phyloP scores from a whole-genome alignment of 2,329 filamentous ascomycete species.

The Neopestalotiopsis rosae region DNA sequence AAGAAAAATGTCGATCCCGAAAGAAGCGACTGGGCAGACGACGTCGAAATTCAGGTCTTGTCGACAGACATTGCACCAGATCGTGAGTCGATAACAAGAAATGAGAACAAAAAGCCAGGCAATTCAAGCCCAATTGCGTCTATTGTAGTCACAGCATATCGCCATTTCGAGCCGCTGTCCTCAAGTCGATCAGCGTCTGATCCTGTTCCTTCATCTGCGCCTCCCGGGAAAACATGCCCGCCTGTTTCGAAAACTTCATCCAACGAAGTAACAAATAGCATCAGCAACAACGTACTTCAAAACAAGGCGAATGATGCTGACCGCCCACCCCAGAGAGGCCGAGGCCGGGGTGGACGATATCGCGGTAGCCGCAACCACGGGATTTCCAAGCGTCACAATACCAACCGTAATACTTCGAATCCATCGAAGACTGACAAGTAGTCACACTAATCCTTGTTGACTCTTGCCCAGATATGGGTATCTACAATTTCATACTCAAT shows the following conservation, averaged over 20 bases:
- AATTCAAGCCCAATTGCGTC: background rate
- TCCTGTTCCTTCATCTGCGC: constrained; percentile 12
- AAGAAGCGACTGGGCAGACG: constrained; percentile 35
- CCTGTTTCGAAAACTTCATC: background rate
- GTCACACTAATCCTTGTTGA: background rate
- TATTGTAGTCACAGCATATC: background rate
- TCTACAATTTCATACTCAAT: background rate
- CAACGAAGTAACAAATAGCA: background rate
- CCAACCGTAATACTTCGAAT: constrained; percentile 6
- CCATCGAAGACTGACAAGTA: background rate
- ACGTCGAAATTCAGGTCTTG: constrained; percentile 27
- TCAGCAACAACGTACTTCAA: background rate
- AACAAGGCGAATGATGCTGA: background rate
- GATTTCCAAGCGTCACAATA: background rate
- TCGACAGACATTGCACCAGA: background rate
- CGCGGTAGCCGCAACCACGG: constrained; percentile 11
- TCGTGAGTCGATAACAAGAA: background rate
- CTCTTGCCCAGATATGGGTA: background rate
- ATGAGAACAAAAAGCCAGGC: constrained; percentile 9
- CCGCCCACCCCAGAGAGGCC: background rate
- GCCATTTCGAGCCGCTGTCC: constrained; percentile 13
- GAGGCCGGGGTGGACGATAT: constrained; percentile 6
- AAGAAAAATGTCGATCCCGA: constrained; percentile 23
- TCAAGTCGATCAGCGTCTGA: constrained; percentile 19
- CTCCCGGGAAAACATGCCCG: constrained; percentile 16